Conservation (phyloP, 2,329 filamentous ascomycete species). For the Sporothrix sp. region DNA sequence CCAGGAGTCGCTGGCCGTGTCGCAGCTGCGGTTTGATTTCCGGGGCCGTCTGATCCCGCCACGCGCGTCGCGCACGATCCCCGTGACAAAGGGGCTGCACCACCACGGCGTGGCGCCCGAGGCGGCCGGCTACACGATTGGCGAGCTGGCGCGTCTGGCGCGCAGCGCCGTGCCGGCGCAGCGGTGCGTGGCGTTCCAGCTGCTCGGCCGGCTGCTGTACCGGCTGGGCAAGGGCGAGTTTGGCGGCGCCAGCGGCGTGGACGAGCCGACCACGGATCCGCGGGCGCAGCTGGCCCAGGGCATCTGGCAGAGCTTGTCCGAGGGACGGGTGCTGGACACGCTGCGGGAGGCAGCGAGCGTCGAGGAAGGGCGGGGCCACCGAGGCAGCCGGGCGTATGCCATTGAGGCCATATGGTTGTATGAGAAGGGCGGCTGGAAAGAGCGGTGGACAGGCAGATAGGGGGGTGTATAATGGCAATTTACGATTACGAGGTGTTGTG, state of each 20-base stretch:
- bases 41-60: slow-evolving; percentile 72
- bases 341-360: slow-evolving; percentile 64
- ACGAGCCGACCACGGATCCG: slow-evolving; percentile 10
- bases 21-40: slow-evolving; percentile 83
- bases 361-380: slow-evolving; percentile 57
- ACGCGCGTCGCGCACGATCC: slow-evolving; percentile 60
- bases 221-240: slow-evolving; percentile 65
- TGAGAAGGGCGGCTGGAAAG: slow-evolving; percentile 61
- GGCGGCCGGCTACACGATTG: slow-evolving; percentile 86
- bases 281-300: slow-evolving; percentile 54
- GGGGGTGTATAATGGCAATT: neutral
- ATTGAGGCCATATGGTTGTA: slow-evolving; percentile 83
- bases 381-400: slow-evolving; percentile 74
- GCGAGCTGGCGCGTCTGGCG: slow-evolving; percentile 71
- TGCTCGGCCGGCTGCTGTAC: slow-evolving; percentile 75
- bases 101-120: slow-evolving; percentile 90
- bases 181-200: slow-evolving; percentile 84
- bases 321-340: slow-evolving; percentile 66
- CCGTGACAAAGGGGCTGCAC: slow-evolving; percentile 72
- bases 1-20: slow-evolving; percentile 59
- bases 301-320: slow-evolving; percentile 71
- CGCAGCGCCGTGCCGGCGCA: slow-evolving; percentile 78
- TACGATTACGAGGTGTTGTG: neutral
- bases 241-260: slow-evolving; percentile 50
- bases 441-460: slow-evolving; percentile 41